Evolutionary conservation across 768 basidiomycete genomes (phyloP).

Genomic region (Pseudohyphozyma bogoriensis): DNA sequence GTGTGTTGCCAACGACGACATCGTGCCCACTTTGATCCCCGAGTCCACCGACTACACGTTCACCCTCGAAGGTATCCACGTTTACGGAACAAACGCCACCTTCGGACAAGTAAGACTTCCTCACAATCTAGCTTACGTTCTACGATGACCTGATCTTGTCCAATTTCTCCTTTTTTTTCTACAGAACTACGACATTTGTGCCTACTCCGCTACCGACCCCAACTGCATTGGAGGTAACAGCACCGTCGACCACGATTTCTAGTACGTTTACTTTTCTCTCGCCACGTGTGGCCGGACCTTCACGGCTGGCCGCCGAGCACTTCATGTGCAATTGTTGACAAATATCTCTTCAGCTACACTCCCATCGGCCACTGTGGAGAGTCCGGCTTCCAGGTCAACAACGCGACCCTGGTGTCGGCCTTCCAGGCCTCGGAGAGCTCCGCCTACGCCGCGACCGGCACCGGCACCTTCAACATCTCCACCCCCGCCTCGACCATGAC

Average conservation of each 20-base stretch:
- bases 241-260: conserved; percentile 15
- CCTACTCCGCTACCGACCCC: conserved; percentile 8
- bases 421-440: neutral
- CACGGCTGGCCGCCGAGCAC: too few relatives aligned
- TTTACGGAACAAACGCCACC: conserved; percentile 29
- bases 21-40: conserved; percentile 27
- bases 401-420: neutral
- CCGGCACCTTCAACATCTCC: neutral
- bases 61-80: conserved; percentile 31
- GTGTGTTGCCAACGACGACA: conserved; percentile 31
- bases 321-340: too few relatives aligned
- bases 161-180: neutral
- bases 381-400: neutral
- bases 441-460: too few relatives aligned
- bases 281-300: too few relatives aligned
- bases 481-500: neutral
- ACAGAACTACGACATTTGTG: conserved; percentile 24
- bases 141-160: neutral
- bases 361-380: conserved; percentile 2
- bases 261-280: too few relatives aligned
- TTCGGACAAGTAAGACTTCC: conserved; percentile 22
- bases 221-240: conserved; percentile 26
- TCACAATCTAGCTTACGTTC: too few relatives aligned
- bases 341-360: conserved; percentile 24
- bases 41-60: conserved; percentile 26